A percentile compares a stretch with the other conserved stretches of the same genome.
Conservation (phyloP, 2,329 filamentous ascomycete genomes). For the Penicillium sp. region DNA sequence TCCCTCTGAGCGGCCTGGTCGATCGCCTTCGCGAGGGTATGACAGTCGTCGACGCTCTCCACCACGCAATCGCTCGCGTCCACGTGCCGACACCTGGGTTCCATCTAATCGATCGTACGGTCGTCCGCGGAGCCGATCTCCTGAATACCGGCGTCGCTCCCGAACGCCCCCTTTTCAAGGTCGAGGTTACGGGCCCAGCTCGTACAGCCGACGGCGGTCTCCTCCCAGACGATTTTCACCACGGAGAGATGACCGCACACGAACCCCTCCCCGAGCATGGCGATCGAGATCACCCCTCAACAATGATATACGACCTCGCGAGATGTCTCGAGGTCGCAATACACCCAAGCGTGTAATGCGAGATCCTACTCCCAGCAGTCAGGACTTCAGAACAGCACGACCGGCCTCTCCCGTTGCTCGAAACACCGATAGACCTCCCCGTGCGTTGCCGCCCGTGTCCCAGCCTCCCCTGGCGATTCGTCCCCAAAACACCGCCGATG, state of each 20-base stretch:
- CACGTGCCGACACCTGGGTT: constrained; percentile 40
- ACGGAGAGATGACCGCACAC: constrained; percentile 33
- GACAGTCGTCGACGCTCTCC: constrained; percentile 31
- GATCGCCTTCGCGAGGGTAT: constrained; percentile 33
- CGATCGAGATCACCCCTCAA: constrained; percentile 39
- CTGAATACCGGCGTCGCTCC: constrained; percentile 37
- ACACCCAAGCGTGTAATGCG: constrained; percentile 29
- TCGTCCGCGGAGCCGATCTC: constrained; percentile 40
- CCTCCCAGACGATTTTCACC: constrained; percentile 39
- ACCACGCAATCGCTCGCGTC: constrained; percentile 34
- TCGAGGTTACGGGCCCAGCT: constrained; percentile 30
- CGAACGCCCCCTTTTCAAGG: constrained; percentile 36
- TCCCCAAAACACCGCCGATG: constrained; percentile 50
- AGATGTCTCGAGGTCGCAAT: constrained; percentile 27
- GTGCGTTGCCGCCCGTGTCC: constrained; percentile 22
- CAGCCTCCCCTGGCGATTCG: constrained; percentile 37
- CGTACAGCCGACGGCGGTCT: constrained; percentile 32
- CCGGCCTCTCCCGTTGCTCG: constrained; percentile 30
- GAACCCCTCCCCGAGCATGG: constrained; percentile 35
- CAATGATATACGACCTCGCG: constrained; percentile 25
- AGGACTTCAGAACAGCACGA: constrained; percentile 28
- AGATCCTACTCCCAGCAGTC: constrained; percentile 32
- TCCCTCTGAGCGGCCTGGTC: constrained; percentile 28
- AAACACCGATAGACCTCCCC: constrained; percentile 24
- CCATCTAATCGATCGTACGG: constrained; percentile 29